Percentiles rank a stretch among this genome's conserved stretches.
Conservation (phyloP, 2,329 filamentous ascomycete genomes). For the Lasiodiplodia hormozganensis region DNA sequence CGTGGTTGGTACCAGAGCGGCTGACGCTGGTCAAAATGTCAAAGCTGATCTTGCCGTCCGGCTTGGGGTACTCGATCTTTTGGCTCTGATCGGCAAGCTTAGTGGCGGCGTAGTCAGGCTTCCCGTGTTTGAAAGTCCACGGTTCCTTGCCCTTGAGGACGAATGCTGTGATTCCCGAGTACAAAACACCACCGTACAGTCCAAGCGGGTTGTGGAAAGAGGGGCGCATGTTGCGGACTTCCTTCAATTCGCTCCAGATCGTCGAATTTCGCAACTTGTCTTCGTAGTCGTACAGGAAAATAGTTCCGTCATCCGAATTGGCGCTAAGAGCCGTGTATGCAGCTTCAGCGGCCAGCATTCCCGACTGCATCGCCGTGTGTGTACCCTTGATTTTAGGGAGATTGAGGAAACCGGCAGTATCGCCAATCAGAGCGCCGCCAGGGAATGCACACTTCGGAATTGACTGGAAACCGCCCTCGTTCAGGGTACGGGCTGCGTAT, state of each 20-base stretch:
- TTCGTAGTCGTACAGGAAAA: slow-evolving; percentile 96
- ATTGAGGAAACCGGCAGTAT: slow-evolving; percentile 96
- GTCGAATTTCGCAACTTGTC: slow-evolving; percentile 81
- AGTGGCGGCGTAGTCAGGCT: slow-evolving; percentile 78
- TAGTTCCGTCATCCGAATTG: slow-evolving; percentile 61
- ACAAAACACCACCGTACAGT: slow-evolving; percentile 86
- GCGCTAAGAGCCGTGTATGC: slow-evolving; percentile 75
- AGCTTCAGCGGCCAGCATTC: slow-evolving; percentile 94
- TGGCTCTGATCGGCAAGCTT: slow-evolving; percentile 77
- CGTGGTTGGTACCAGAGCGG: slow-evolving; percentile 95
- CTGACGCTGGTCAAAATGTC: slow-evolving; percentile 96
- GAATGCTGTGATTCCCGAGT: slow-evolving; percentile 92
- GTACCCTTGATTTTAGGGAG: slow-evolving; percentile 99
- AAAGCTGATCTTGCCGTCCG: slow-evolving; percentile 92
- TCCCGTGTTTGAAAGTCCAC: slow-evolving; percentile 90
- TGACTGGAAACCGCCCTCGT: slow-evolving; percentile 96
- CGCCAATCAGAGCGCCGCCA: slow-evolving; percentile 91
- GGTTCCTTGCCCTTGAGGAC: slow-evolving; percentile 83
- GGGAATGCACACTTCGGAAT: slow-evolving; percentile 98
- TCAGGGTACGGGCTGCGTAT: slow-evolving; percentile 88
- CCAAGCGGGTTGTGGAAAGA: slow-evolving; percentile 90
- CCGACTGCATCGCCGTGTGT: slow-evolving; percentile 96
- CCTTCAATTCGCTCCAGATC: slow-evolving; percentile 93
- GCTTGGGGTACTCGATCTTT: slow-evolving; percentile 97
- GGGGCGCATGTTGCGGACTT: slow-evolving; percentile 96